Evolutionary conservation across 208 protist species (phyloP), one percentile per base, ranked within the genome.

Genomic region (Acanthamoeba sp.): DNA sequence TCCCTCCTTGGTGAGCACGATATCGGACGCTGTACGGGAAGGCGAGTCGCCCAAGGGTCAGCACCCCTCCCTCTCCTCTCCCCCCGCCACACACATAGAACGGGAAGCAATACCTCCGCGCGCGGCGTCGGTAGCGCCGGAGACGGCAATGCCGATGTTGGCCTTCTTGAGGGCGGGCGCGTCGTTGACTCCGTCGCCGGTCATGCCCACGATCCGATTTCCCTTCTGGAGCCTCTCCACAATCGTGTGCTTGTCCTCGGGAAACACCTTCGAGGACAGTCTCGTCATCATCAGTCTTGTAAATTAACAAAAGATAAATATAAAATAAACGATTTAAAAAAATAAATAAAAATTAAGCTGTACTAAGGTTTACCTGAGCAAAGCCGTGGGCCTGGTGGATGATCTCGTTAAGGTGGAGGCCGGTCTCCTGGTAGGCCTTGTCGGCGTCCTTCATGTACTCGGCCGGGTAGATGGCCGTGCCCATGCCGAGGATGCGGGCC

Each of bases 131-230:
- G 99, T 99, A 48, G 98, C 96, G 78, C 98, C 98, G 71, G 98
- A 97, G 59, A 99, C 98, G 76, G 99, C 98, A 96, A 99, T 98
- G 78, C 98, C 98, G 85, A 99, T 98, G 97, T 99, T 97, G 27
- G 99, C 98, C 73, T 97, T 96, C 96, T 99, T 99, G 82, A 99
- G 94, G 24, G 99, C 98, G 57, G 98, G 98, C 34, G 98, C 97
- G 95, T 99, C 99, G 96, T 99, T 99, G 4, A 99, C 98, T 84
- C 99, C 99, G 97, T 99, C 99, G 91, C 99, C 99, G 73, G 98
- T 99, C 98, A 99, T 99, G 87, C 98, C 98, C 45, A 98, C 97
- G 32, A 98, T 98, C 95, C 98, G 98, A 36, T 98, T 97, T 40
- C 96, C 94, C 88, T 98, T 96, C 90, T 99, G 98, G 57, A 99